A percentile compares a stretch with the other conserved stretches of the same genome.
phyloP scores from a whole-genome alignment of 257 asterid species.

The Capsicum rhomboideum region DNA sequence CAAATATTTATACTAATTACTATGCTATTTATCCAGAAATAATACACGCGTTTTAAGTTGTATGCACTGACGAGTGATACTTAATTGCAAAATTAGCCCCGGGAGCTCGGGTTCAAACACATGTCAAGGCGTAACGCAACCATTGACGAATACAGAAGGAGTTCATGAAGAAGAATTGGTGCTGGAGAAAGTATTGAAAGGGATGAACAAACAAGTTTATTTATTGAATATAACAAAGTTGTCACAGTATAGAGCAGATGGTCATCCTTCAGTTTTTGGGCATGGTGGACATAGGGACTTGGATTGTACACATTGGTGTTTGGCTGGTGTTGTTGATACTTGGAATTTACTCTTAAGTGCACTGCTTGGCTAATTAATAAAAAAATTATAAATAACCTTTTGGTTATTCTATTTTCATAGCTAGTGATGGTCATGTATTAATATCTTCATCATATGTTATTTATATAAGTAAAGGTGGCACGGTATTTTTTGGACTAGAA shows the following conservation, averaged over 20 bases:
- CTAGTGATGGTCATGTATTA: not conserved
- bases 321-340: constrained; percentile 38
- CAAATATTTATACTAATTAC: too few relatives aligned
- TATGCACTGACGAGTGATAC: not conserved
- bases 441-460: not conserved
- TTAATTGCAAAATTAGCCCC: not conserved
- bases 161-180: constrained; percentile 14
- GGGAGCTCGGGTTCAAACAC: not conserved
- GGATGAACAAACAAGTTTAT: constrained; percentile 6
- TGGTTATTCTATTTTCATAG: not conserved
- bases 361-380: not conserved
- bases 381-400: not conserved
- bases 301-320: constrained; percentile 49
- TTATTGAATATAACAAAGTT: constrained; percentile 25
- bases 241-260: constrained; percentile 36
- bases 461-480: not conserved
- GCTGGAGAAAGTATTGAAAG: constrained; percentile 15
- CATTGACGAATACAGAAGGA: not conserved
- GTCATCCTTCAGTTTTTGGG: constrained; percentile 41
- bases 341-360: constrained; percentile 39
- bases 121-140: not conserved
- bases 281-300: constrained; percentile 15
- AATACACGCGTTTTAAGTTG: not conserved
- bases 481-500: not conserved
- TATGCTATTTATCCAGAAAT: not conserved